Conservation (phyloP, 2,329 filamentous ascomycete species). For the Aspergillus sp. region DNA sequence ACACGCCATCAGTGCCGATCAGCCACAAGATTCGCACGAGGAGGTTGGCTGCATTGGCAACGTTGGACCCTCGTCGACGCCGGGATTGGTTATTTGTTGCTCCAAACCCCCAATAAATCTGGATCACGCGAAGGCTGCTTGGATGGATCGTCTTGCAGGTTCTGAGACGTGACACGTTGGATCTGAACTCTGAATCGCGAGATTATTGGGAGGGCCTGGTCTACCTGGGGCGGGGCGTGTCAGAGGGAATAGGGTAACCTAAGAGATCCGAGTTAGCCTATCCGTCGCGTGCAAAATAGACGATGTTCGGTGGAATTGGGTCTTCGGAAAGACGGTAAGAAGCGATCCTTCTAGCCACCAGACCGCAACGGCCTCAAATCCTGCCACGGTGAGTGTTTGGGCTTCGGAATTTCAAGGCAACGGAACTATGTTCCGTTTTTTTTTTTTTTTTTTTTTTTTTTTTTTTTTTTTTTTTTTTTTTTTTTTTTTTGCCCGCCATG, state of each 20-base stretch:
- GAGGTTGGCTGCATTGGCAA: background rate
- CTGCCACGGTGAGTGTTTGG: background rate
- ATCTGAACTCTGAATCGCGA: background rate
- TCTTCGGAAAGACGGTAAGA: slow-evolving; percentile 1
- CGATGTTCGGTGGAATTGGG: background rate
- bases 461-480: background rate
- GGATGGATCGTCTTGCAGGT: background rate
- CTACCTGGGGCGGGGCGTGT: background rate
- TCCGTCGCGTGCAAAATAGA: background rate
- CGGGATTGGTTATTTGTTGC: background rate
- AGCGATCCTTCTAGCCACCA: background rate
- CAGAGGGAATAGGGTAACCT: background rate
- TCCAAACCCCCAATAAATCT: background rate
- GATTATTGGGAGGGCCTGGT: background rate
- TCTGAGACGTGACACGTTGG: slow-evolving; percentile 5
- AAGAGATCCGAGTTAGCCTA: background rate
- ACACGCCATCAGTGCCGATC: background rate
- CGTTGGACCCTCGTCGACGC: background rate
- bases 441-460: background rate
- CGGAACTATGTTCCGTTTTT: background rate
- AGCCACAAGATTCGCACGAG: background rate
- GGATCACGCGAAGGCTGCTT: background rate
- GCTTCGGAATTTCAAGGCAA: background rate
- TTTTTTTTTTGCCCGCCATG: background rate
- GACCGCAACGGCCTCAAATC: background rate